phyloP scores from a whole-genome alignment of 2,329 filamentous ascomycete genomes.

The Parastagonospora nodorum region DNA sequence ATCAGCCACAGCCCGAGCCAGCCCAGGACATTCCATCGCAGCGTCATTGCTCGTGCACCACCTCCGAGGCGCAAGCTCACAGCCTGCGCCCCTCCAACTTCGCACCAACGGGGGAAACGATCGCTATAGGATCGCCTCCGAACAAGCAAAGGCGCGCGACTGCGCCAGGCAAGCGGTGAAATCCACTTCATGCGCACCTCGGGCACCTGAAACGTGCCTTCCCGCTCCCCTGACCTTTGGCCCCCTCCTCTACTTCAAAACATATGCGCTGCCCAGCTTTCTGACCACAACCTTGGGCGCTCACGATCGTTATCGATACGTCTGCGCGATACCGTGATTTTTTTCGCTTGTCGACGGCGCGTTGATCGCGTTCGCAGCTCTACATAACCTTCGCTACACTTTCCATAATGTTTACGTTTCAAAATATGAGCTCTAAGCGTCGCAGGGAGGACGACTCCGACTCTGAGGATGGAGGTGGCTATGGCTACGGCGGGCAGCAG shows the following conservation, averaged over 20 bases:
- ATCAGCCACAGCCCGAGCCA: neutral
- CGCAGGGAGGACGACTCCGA: conserved; percentile 41
- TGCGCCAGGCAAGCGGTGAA: conserved; percentile 16
- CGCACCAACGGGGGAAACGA: conserved; percentile 3
- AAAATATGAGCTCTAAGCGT: conserved; percentile 36
- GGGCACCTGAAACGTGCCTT: conserved; percentile 39
- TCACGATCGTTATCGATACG: conserved; percentile 17
- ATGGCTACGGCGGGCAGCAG: conserved; percentile 19
- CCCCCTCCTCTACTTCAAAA: conserved; percentile 37
- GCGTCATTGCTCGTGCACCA: conserved; percentile 8
- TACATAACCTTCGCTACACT: conserved; percentile 8
- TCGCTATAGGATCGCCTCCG: conserved; percentile 18
- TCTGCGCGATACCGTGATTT: conserved; percentile 11
- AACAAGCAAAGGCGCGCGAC: conserved; percentile 14
- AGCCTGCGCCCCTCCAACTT: conserved; percentile 1
- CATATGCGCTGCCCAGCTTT: conserved; percentile 28
- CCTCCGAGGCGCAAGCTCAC: conserved; percentile 2
- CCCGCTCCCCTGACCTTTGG: conserved; percentile 37
- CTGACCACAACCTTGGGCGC: conserved; percentile 13
- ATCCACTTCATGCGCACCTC: conserved; percentile 22
- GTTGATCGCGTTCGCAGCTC: conserved; percentile 27
- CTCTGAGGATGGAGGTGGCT: conserved; percentile 27
- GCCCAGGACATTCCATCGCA: neutral
- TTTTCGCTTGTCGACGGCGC: conserved; percentile 18
- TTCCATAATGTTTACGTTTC: conserved; percentile 38